Evolutionary conservation across 768 basidiomycete genomes (phyloP), one percentile per base, ranked within the genome.

Genomic region (Xanthoconium purpureum): DNA sequence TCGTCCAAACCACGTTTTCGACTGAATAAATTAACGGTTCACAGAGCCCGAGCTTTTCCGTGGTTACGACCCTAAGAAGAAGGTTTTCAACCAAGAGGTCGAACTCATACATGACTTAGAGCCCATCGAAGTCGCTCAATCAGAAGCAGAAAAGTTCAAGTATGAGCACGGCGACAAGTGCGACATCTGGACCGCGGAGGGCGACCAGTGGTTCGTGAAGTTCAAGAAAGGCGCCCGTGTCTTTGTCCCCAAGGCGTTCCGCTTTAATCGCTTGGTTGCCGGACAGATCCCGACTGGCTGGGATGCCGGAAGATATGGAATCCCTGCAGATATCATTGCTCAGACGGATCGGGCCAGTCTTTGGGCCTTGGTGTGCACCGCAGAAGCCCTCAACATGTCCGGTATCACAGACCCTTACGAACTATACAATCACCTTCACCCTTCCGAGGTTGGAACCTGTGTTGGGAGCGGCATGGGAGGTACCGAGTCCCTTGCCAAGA

Each of bases 381-480:
- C 95, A 14, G 97, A 99, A 72, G 95, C 96, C 20, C 85, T 99
- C 66, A 93, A 94, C 69, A 89, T 88, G 80, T 96, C 97, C 17
- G 96, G 97, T 63, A 88, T 99, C 73, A 96, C 92, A 24, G 97
- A 99, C 69, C 94, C 97, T 7, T 99, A 98, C 69, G 97, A 98
- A 72, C 78, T 99, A 3, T 99, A 98, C 80, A 86, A 98, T 74
- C 82, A 96, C 68, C 82, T 99, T 65, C 97, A 99, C 72, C 96
- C 97, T 3, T 92, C 94, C 3, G 94, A 98, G 66, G 89, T 98
- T 57, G 97, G 97, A 56, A 92, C 94, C 3, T 84, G 88, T 54
- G 76, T 99, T 57, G 97, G 97, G 54, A 94, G 92, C 66, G 97
- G 97, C 63, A 98, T 99, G 96, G 97, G 97, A 64, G 97, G 97